Evolutionary conservation across 2,329 filamentous ascomycete genomes (phyloP).

Genomic region (Emmonsiellopsis sp.): DNA sequence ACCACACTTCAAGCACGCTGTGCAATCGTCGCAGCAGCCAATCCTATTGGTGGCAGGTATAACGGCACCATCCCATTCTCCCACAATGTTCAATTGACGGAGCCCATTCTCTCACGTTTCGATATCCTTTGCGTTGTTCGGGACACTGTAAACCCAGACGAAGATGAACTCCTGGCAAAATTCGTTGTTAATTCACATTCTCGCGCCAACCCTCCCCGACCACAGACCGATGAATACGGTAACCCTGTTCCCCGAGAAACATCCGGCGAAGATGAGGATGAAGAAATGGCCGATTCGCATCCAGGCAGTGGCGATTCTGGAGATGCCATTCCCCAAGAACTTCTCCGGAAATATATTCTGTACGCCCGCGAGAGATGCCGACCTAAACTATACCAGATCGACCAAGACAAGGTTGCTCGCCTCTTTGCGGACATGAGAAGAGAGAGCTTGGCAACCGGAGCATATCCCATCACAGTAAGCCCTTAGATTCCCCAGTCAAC

Average conservation of each 20-base stretch:
- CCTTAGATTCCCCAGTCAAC: neutral
- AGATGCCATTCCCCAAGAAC: slow-evolving; percentile 68
- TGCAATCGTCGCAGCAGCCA: slow-evolving; percentile 91
- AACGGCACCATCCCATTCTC: slow-evolving; percentile 94
- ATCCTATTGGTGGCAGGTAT: slow-evolving; percentile 92
- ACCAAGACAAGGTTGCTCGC: slow-evolving; percentile 90
- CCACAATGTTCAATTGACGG: slow-evolving; percentile 90
- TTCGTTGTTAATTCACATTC: slow-evolving; percentile 95
- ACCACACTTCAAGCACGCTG: slow-evolving; percentile 94
- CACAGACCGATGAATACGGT: slow-evolving; percentile 38
- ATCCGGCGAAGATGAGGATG: slow-evolving; percentile 40
- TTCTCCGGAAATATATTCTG: slow-evolving; percentile 91
- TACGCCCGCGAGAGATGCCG: slow-evolving; percentile 83
- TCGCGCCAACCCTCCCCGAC: slow-evolving; percentile 65
- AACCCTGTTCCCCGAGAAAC: slow-evolving; percentile 54
- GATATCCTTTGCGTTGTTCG: slow-evolving; percentile 94
- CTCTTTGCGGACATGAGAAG: slow-evolving; percentile 94
- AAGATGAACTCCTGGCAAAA: slow-evolving; percentile 85
- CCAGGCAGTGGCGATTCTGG: slow-evolving; percentile 40
- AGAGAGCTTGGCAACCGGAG: slow-evolving; percentile 85
- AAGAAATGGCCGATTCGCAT: slow-evolving; percentile 31
- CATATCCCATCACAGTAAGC: slow-evolving; percentile 94
- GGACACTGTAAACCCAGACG: slow-evolving; percentile 82
- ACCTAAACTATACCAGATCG: slow-evolving; percentile 93
- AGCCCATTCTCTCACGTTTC: slow-evolving; percentile 95